Percentiles rank a stretch among this genome's conserved stretches.
phyloP scores from a whole-genome alignment of 805 yeast species.

The Cyberlindnera mississippiensis region DNA sequence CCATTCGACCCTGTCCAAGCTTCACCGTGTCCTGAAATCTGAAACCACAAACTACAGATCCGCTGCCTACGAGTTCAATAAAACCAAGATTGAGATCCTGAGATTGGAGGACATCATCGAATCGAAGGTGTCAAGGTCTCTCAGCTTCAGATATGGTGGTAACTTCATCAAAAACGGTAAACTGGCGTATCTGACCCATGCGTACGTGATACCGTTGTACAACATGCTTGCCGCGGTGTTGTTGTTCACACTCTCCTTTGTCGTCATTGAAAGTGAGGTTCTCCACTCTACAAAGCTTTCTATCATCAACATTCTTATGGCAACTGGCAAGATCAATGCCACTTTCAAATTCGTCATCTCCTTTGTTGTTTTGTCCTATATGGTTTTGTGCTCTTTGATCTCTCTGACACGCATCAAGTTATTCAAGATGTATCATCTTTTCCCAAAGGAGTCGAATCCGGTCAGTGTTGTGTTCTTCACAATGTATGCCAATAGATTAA shows the following conservation, averaged over 20 bases:
- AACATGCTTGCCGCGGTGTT: slow-evolving; percentile 41
- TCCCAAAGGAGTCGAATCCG: slow-evolving; percentile 66
- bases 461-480: slow-evolving; percentile 74
- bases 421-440: slow-evolving; percentile 74
- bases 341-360: slow-evolving; percentile 35
- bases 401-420: slow-evolving; percentile 65
- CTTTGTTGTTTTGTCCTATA: slow-evolving; percentile 49
- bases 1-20: slow-evolving; percentile 41
- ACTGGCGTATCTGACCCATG: slow-evolving; percentile 37
- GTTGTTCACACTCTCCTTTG: slow-evolving; percentile 42
- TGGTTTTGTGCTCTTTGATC: slow-evolving; percentile 63
- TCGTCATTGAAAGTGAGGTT: slow-evolving; percentile 69
- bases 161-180: slow-evolving; percentile 36
- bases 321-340: slow-evolving; percentile 28
- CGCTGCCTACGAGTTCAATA: slow-evolving; percentile 53
- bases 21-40: slow-evolving; percentile 49
- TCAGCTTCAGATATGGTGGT: slow-evolving; percentile 29
- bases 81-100: slow-evolving; percentile 44
- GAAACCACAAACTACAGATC: slow-evolving; percentile 51
- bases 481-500: slow-evolving; percentile 74
- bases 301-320: slow-evolving; percentile 48
- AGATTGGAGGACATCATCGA: slow-evolving; percentile 55
- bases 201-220: slow-evolving; percentile 42
- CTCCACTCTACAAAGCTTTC: slow-evolving; percentile 67
- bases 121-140: slow-evolving; percentile 33